Evolutionary conservation across 2,329 filamentous ascomycete species (phyloP), one percentile per base, ranked within the genome.

Genomic region (Aureobasidium sp.): DNA sequence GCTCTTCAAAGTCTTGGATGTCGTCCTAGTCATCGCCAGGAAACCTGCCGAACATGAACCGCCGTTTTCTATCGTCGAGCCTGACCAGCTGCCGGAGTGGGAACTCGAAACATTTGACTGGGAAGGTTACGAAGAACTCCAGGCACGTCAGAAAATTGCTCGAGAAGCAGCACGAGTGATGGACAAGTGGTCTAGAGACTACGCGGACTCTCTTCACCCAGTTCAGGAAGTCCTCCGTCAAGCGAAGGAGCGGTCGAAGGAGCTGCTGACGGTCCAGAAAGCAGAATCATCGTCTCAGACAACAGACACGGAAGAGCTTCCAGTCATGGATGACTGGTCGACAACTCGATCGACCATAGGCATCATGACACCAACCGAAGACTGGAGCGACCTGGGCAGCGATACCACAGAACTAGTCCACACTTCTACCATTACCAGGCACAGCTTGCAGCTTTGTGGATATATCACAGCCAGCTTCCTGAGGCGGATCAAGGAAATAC

Each of bases 41-140:
- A 47, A 29, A 11, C 44, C 44, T 14, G 44, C 44, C 3, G 25
- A 13, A 13, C 44, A 47, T 16, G 44, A 47, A 13, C 30, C 44
- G 16, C 25, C 13, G 6, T 11, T 5, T n/a, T 47, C 25, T 8
- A 29, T 37, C 3, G 6, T 37, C 11, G 6, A 14, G 1, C 34
- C 34, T 21, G 1, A 2, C 1, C 1, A 4, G 2, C 3, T 13
- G 3, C 34, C 5, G 3, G 4, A 37, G 32, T 9, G 10, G 8
- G 32, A 9, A 3, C 1, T 34, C 32, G 1, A 6, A 10, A 9
- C 32, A 34, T 1, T 9, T 3, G 8, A 34, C 1, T 34, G 32
- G 32, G 3, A 6, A 10, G 9, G 10, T 9, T 10, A 34, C 10
- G 32, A 34, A 9, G 32, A 6, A 1, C 8, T 10, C 1, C 32